Base-by-base conservation (phyloP, 1,139 yeast species). In the Arxiozyma slooffiae region DNA sequence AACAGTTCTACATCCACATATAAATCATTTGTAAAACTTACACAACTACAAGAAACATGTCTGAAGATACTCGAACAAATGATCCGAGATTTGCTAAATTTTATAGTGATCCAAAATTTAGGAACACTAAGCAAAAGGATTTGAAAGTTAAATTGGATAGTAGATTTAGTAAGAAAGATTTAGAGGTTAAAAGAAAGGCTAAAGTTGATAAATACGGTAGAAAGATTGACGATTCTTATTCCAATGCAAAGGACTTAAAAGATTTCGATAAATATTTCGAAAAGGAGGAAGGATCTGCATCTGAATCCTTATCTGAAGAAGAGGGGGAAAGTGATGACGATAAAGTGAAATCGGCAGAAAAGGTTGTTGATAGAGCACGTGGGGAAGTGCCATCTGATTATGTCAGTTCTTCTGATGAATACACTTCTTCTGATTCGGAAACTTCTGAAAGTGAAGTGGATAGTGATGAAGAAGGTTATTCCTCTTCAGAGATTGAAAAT, bases 131-230 rank as follows among this genome's bases (percentile, higher is more conserved):
- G 58, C 76, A 77, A 64, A 81, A 81, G 60, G 81, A 83, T 55
- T 71, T 82, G 56, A 85, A 84, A 66, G 85, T 88, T 43, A 81
- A 85, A 59, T 77, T 94, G 42, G 99, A 92, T 69, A 85, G 81
- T 52, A 80, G 99, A 68, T 92, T 92, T 68, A 80, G 82, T 57
- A 80, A 80, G 59, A 76, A 77, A 46, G 97, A 89, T 62, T 68
- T 85, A 58, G 77, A 77, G 56, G 54, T 64, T 38, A 79, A 79
- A 55, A 76, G 76, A 45, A 77, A 74, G 53, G 78, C 83, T 9
- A 80, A 78, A 58, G 83, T 88, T 41, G 98, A 92, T 66, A 80
- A 85, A 61, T 90, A 88, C 65, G 98, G 98, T 41, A 77, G 97
- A 63, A 82, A 76, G 60, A 63, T 87, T 22, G 72, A 74, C 49